Evolutionary conservation across 2,329 filamentous ascomycete genomes (phyloP).

Genomic region (Sarocladium strictum): DNA sequence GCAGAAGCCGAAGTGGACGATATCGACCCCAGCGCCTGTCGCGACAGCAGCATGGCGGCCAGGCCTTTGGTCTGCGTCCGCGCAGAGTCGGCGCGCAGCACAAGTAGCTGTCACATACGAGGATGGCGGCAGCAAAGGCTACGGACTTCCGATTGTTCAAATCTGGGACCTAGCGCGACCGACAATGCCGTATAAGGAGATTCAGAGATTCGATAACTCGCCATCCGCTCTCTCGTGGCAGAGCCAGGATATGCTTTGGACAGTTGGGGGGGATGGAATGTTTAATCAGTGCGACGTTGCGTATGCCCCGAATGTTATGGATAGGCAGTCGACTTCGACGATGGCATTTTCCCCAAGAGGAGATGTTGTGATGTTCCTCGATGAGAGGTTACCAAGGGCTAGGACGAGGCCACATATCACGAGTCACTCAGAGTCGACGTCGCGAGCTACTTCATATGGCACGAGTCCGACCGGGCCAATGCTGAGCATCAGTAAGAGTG

Average conservation of each 20-base stretch:
- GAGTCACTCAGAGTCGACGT: constrained; percentile 24
- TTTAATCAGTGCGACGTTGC: constrained; percentile 62
- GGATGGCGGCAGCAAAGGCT: constrained; percentile 45
- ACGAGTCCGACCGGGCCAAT: constrained; percentile 46
- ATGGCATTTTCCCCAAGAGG: constrained; percentile 55
- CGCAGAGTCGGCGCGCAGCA: constrained; percentile 52
- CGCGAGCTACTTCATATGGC: constrained; percentile 34
- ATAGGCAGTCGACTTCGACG: constrained; percentile 55
- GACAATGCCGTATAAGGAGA: constrained; percentile 60
- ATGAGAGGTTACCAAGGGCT: constrained; percentile 44
- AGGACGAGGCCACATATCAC: constrained; percentile 35
- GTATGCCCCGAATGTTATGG: constrained; percentile 57
- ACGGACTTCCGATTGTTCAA: constrained; percentile 54
- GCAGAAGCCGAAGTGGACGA: constrained; percentile 58
- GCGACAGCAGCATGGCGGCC: constrained; percentile 57
- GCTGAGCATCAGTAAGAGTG: constrained; percentile 53
- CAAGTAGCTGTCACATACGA: constrained; percentile 59
- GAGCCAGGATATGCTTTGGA: constrained; percentile 61
- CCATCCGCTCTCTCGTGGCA: constrained; percentile 58
- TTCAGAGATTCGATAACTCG: constrained; percentile 53
- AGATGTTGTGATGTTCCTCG: constrained; percentile 55
- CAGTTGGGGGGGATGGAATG: constrained; percentile 53
- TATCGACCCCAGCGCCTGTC: constrained; percentile 55
- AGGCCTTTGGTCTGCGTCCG: constrained; percentile 58
- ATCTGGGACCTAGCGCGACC: constrained; percentile 65